phyloP scores from a whole-genome alignment of 768 basidiomycete genomes.

The Amanita brunnescens region DNA sequence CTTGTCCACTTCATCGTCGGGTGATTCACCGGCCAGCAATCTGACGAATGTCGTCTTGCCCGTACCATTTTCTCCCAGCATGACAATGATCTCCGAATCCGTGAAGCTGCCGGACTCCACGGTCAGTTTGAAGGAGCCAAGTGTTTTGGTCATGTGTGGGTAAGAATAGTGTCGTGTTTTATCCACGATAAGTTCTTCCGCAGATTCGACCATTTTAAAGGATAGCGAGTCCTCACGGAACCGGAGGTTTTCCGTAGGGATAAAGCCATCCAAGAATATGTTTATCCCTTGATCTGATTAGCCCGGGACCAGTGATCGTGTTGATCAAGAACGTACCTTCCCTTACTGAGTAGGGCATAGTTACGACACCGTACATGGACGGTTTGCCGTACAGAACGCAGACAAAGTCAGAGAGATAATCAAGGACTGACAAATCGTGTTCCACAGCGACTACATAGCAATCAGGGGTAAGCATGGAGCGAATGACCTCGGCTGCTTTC shows the following conservation, averaged over 20 bases:
- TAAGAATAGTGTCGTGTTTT: constrained; percentile 88
- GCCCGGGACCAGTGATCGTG: constrained; percentile 4
- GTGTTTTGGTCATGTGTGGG: constrained; percentile 94
- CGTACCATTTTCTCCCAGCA: constrained; percentile 98
- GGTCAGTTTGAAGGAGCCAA: constrained; percentile 91
- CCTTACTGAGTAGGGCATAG: constrained; percentile 96
- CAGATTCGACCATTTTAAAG: constrained; percentile 97
- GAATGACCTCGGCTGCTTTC: constrained; percentile 92
- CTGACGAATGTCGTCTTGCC: constrained; percentile 99
- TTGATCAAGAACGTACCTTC: constrained; percentile 54
- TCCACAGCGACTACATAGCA: constrained; percentile 97
- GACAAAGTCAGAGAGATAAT: constrained; percentile 97
- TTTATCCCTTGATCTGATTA: constrained; percentile 68
- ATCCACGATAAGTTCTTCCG: constrained; percentile 80
- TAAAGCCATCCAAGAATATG: constrained; percentile 98
- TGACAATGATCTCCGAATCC: constrained; percentile 99
- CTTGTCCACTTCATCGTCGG: constrained; percentile 78
- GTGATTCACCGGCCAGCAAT: constrained; percentile 85
- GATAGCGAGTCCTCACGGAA: constrained; percentile 94
- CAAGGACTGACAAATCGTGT: constrained; percentile 96
- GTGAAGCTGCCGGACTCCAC: constrained; percentile 88
- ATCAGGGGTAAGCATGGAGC: constrained; percentile 68
- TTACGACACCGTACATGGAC: constrained; percentile 96
- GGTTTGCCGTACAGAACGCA: constrained; percentile 98
- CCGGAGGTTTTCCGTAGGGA: constrained; percentile 96